Evolutionary conservation across 1,139 yeast genomes (phyloP).

Genomic region (Debaryomyces psychrophilus): DNA sequence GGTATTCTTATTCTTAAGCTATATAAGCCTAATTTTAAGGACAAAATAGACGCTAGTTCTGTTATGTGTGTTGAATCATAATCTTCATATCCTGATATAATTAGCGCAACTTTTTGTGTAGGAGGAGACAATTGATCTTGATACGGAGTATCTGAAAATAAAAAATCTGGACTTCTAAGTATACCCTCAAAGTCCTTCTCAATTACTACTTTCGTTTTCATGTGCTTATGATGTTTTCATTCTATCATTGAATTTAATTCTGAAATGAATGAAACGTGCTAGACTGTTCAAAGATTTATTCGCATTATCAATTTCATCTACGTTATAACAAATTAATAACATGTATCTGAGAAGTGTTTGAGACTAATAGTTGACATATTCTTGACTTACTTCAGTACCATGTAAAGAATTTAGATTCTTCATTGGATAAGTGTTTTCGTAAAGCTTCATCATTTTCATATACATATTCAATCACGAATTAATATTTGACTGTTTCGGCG

Average conservation of each 20-base stretch:
- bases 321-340: too few species aligned
- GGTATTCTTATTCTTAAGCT: constrained; percentile 81
- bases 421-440: too few species aligned
- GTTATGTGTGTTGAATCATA: background rate
- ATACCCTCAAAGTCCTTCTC: background rate
- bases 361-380: too few species aligned
- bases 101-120: background rate
- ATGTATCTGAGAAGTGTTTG: too few species aligned
- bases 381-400: too few species aligned
- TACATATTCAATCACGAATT: too few species aligned
- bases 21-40: constrained; percentile 60
- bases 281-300: too few species aligned
- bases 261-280: background rate
- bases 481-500: too few species aligned
- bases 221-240: background rate
- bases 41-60: constrained; percentile 58
- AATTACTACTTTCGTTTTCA: background rate
- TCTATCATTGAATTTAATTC: background rate
- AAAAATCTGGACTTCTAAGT: constrained; percentile 3
- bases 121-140: constrained; percentile 4
- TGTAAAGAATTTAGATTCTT: too few species aligned
- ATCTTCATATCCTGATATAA: background rate
- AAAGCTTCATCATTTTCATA: too few species aligned
- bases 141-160: background rate
- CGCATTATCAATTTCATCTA: too few species aligned